Base-by-base conservation (phyloP, 768 basidiomycete species). In the Termitomyces sp. region DNA sequence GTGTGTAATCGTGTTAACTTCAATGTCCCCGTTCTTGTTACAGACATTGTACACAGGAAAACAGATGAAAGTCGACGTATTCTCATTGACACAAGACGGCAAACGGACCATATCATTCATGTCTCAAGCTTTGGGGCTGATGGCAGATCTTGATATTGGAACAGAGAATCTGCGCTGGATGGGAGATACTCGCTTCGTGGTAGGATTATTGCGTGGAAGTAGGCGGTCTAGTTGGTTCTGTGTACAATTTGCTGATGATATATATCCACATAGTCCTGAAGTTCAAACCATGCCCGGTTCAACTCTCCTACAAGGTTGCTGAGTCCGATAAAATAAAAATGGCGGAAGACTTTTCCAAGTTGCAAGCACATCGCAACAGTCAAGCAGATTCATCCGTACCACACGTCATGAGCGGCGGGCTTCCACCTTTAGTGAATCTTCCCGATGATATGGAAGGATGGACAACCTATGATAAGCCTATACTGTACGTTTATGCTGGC, bases 131-230 rank as follows among this genome's bases (percentile, higher is more conserved):
- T 66, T 91, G 22, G 93, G 93, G 3, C 76, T 95, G 32, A 88
- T 93, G 84, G 91, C 93, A 3, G 91, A 94, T 60, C 58, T 92
- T 41, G 92, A 94, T 71, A 71, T 90, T 46, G 88, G 88, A 55
- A 95, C 93, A 1, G 92, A 94, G 59, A 74, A 90, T 63, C 70
- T 94, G 42, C 82, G 92, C 9, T 94, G 89, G 87, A 86, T 95
- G 86, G 93, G 93, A 10, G 88, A 87, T 64, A 74, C 79, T 13
- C 86, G 93, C 9, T 95, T 95, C 69, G 68, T 87, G 31, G 73
- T 82, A 58, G 93, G 93, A 9, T 83, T 83, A 65, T 66, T 94
- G 3, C 77, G 82, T 50, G 90, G 87, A 69, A 64, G 90, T 90
- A 66, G 60, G 84, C 24, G 36, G 24, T 14, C 41, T 53, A 1